Evolutionary conservation across 176 grass and related monocot genomes (phyloP).

Genomic region (Guadua angustifolia): DNA sequence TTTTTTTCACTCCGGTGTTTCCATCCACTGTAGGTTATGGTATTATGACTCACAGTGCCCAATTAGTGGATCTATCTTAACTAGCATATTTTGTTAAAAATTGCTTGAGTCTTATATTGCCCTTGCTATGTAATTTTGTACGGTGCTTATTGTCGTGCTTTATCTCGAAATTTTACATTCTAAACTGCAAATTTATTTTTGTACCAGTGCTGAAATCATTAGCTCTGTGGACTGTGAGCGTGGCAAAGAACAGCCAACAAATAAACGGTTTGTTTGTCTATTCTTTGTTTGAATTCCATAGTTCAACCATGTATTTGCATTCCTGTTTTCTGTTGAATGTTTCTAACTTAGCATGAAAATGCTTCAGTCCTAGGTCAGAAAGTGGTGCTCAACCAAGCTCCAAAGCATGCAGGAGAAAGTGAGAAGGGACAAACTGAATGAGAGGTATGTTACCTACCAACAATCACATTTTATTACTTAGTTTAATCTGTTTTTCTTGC

Average conservation of each 20-base stretch:
- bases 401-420: constrained; percentile 97
- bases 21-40: background rate
- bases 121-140: background rate
- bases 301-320: background rate
- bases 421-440: constrained; percentile 89
- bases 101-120: background rate
- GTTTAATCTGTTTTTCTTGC: constrained; percentile 6
- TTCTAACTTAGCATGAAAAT: constrained; percentile 39
- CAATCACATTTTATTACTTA: constrained; percentile 5
- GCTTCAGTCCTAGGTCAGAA: constrained; percentile 76
- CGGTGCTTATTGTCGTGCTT: background rate
- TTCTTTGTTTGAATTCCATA: constrained; percentile 6
- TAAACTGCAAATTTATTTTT: constrained; percentile 23
- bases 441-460: constrained; percentile 52
- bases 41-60: background rate
- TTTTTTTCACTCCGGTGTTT: background rate
- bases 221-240: constrained; percentile 53
- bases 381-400: constrained; percentile 60
- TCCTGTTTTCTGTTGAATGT: constrained; percentile 23
- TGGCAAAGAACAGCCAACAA: constrained; percentile 58
- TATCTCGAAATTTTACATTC: constrained; percentile 4
- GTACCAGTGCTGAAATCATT: constrained; percentile 68
- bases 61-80: background rate
- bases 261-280: constrained; percentile 77
- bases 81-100: background rate